Evolutionary conservation across 2,329 filamentous ascomycete genomes (phyloP), one percentile per base, ranked within the genome.

Genomic region (Rhytidhysteron rufulum): DNA sequence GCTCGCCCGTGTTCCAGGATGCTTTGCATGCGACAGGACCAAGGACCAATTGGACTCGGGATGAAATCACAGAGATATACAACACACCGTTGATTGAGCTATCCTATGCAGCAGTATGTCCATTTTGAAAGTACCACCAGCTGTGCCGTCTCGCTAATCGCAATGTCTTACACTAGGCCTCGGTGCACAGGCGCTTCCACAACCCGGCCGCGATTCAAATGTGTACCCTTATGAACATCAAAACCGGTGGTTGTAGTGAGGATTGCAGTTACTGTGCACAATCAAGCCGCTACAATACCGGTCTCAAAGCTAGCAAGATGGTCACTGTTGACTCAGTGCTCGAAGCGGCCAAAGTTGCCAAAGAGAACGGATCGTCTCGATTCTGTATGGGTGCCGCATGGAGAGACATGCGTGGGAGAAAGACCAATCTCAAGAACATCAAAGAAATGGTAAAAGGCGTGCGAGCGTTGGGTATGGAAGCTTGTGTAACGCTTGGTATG

Each of bases 321-420:
- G 84, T 84, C 47, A 78, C 79, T 1, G 88, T 95, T 40, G 86
- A 93, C 42, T 80, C 85, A 0, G 89, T 95, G 2, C 79, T 95
- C 18, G 80, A 78, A 27, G 86, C 87, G 3, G 89, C 89, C 1
- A 79, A 80, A 25, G 79, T 80, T 22, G 89, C 89, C 44, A 87
- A 86, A 57, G 80, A 80, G 41, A 93, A 93, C 50, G 89, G 89
- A 36, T 89, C 85, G 70, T 94, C 88, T 7, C 80, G 89, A 2
- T 95, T 95, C 76, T 95, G 89, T 70, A 95, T 95, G 88, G 89
- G 89, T 7, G 89, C 89, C 3, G 89, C 89, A 0, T 95, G 89
- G 89, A 75, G 89, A 27, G 89, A 95, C 66, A 95, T 95, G 89
- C 83, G 87, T 11, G 89, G 89, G 15, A 85, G 89, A 50, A 93